Conservation (phyloP, 768 basidiomycete species). For the Kwoniella sp. region DNA sequence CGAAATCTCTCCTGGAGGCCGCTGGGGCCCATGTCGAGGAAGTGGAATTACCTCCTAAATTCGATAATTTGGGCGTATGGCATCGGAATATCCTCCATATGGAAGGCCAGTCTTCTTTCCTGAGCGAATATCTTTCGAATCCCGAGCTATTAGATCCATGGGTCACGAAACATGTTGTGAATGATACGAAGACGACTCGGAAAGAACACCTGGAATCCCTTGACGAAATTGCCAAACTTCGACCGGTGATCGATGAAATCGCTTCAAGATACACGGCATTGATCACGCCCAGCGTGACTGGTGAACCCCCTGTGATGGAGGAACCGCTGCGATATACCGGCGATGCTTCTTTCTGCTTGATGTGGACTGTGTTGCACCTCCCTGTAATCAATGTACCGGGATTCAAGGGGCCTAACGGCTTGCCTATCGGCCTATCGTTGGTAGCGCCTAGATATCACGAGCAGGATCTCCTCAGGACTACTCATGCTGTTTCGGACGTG, state of each 20-base stretch:
- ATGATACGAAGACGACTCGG: conserved; percentile 21
- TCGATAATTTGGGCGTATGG: conserved; percentile 19
- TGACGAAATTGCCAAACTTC: conserved; percentile 22
- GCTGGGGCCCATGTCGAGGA: conserved; percentile 27
- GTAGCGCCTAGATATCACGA: conserved; percentile 22
- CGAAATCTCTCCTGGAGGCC: conserved; percentile 9
- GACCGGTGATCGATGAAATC: conserved; percentile 25
- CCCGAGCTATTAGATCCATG: conserved; percentile 24
- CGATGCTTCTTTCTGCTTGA: conserved; percentile 27
- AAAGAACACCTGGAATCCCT: conserved; percentile 21
- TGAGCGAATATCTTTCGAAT: conserved; percentile 17
- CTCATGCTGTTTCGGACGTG: conserved; percentile 14
- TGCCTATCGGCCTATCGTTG: conserved; percentile 26
- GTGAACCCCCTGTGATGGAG: conserved; percentile 22
- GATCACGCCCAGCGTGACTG: conserved; percentile 27
- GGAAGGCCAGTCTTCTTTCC: conserved; percentile 26
- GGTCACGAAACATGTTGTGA: conserved; percentile 22
- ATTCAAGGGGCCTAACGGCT: conserved; percentile 22
- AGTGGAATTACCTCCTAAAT: conserved; percentile 16
- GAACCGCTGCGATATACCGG: conserved; percentile 27
- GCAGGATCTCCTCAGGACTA: conserved; percentile 15
- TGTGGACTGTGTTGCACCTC: conserved; percentile 27
- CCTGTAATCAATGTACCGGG: conserved; percentile 28
- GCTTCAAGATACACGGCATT: conserved; percentile 22
- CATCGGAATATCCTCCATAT: conserved; percentile 27